A percentile compares a stretch with the other conserved stretches of the same genome.
Evolutionary conservation across 805 yeast species (phyloP).

Genomic region (Trichomonascus vanleenenianus): DNA sequence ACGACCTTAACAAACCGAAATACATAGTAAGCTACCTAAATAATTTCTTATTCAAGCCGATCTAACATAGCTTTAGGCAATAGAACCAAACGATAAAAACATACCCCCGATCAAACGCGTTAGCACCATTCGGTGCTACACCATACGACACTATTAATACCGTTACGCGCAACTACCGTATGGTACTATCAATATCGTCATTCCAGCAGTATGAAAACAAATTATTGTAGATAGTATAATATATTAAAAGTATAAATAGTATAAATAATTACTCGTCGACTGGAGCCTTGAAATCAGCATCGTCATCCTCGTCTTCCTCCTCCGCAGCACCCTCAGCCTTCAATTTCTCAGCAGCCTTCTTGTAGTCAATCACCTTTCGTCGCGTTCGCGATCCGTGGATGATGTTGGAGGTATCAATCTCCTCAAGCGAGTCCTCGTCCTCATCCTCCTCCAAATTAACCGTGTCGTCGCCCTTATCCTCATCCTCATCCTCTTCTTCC

Average conservation of each 20-base stretch:
- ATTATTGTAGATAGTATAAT: too few relatives aligned
- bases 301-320: constrained; percentile 39
- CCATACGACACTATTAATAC: too few relatives aligned
- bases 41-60: too few relatives aligned
- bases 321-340: constrained; percentile 39
- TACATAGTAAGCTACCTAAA: too few relatives aligned
- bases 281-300: constrained; percentile 41
- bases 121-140: too few relatives aligned
- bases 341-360: constrained; percentile 68
- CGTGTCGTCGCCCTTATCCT: constrained; percentile 41
- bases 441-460: constrained; percentile 37
- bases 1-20: too few relatives aligned
- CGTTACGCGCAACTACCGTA: too few relatives aligned
- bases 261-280: neutral
- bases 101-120: too few relatives aligned
- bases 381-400: constrained; percentile 77
- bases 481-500: constrained; percentile 30
- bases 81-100: too few relatives aligned
- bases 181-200: too few relatives aligned
- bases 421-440: constrained; percentile 71
- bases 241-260: neutral
- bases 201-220: too few relatives aligned
- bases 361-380: constrained; percentile 79
- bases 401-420: constrained; percentile 76
- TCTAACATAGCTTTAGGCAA: too few relatives aligned